Percentiles rank a stretch among this genome's conserved stretches.
Evolutionary conservation across 345 rosid genomes (phyloP).

Genomic region (Odontarrhena argentea): DNA sequence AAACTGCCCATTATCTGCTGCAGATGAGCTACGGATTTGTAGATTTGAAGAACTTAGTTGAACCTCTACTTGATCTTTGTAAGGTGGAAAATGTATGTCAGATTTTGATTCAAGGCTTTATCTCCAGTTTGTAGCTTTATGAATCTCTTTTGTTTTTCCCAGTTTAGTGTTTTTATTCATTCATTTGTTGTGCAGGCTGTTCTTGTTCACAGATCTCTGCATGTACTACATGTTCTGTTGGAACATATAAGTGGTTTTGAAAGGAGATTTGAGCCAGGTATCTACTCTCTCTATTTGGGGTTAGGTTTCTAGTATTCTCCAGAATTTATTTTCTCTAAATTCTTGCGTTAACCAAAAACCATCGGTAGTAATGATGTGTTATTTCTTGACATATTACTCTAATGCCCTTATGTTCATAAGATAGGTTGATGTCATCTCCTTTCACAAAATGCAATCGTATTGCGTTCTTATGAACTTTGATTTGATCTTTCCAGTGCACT

Average conservation of each 20-base stretch:
- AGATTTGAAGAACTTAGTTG: conserved; percentile 59
- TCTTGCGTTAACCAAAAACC: conserved; percentile 1
- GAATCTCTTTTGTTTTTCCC: conserved; percentile 16
- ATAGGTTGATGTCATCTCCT: conserved; percentile 1
- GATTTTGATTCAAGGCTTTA: conserved; percentile 18
- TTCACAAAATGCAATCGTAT: conserved; percentile 18
- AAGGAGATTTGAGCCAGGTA: conserved; percentile 64
- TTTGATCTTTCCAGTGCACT: conserved; percentile 90
- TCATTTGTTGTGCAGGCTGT: conserved; percentile 51
- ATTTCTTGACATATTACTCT: conserved; percentile 1
- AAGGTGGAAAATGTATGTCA: conserved; percentile 60
- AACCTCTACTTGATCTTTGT: conserved; percentile 73
- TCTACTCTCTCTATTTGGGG: conserved; percentile 21
- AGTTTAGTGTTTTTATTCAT: conserved; percentile 19
- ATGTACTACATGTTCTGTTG: conserved; percentile 57
- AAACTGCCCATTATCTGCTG: conserved; percentile 24
- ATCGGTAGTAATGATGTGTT: background rate
- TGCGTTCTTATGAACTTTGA: conserved; percentile 75
- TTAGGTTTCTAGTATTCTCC: conserved; percentile 16
- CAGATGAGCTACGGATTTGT: conserved; percentile 73
- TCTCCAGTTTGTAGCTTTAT: conserved; percentile 22
- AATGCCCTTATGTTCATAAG: background rate
- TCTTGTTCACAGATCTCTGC: conserved; percentile 62
- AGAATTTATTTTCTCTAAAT: background rate
- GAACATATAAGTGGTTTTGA: conserved; percentile 57